Conservation (phyloP, 768 basidiomycete genomes). For the Auriscalpium orientale region DNA sequence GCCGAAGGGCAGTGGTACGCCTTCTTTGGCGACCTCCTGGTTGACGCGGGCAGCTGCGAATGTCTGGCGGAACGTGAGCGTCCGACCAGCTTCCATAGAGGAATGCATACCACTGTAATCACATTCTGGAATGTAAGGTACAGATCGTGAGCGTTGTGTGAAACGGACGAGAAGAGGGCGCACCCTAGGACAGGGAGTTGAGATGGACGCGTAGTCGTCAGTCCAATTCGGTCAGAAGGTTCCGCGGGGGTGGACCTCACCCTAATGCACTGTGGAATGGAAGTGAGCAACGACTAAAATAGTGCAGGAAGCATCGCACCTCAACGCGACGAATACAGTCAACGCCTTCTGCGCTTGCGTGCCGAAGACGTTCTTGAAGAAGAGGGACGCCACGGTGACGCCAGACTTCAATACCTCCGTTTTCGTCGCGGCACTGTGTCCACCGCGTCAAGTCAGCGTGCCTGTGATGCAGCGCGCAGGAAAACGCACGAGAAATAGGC, state of each 20-base stretch:
- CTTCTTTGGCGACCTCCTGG: constrained; percentile 58
- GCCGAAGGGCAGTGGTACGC: constrained; percentile 52
- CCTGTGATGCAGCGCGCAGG: background rate
- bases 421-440: constrained; percentile 34
- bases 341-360: constrained; percentile 42
- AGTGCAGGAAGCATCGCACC: constrained; percentile 26
- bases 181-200: background rate
- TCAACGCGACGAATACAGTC: constrained; percentile 50
- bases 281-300: background rate
- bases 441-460: background rate
- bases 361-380: constrained; percentile 55
- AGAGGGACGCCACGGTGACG: constrained; percentile 52
- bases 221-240: too few species aligned
- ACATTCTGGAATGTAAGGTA: constrained; percentile 2
- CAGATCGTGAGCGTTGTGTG: background rate
- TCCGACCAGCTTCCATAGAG: background rate
- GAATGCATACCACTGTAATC: background rate
- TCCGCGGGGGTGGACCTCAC: constrained; percentile 12
- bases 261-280: constrained; percentile 26
- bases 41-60: constrained; percentile 46
- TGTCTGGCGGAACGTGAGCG: constrained; percentile 25
- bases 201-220: background rate
- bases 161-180: too few species aligned
- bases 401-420: constrained; percentile 40
- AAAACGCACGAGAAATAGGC: constrained; percentile 44